Percentiles rank a stretch among this genome's conserved stretches.
Evolutionary conservation across 345 rosid species (phyloP).

Genomic region (Pugionium dolabratum): DNA sequence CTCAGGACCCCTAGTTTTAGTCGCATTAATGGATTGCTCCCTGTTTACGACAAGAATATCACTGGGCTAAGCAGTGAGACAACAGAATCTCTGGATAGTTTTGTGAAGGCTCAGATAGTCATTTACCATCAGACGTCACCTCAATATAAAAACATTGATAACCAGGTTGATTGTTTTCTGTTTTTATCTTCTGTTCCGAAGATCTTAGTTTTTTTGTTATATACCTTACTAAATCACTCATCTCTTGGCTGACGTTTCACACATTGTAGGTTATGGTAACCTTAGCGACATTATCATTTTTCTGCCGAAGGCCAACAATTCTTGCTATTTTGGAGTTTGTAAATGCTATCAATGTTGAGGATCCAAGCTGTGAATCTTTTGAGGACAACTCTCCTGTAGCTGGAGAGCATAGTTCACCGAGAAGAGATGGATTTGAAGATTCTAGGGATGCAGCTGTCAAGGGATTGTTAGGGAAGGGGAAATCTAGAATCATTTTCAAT

Average conservation of each 20-base stretch:
- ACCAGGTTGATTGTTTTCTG: conserved; percentile 51
- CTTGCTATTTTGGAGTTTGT: conserved; percentile 92
- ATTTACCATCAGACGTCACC: conserved; percentile 75
- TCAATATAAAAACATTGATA: conserved; percentile 69
- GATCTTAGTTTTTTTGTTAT: conserved; percentile 12
- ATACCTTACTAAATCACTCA: conserved; percentile 22
- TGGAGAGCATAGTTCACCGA: conserved; percentile 45
- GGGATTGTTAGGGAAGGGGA: conserved; percentile 93
- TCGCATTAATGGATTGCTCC: conserved; percentile 75
- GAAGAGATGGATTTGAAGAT: conserved; percentile 50
- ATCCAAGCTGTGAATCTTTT: conserved; percentile 58
- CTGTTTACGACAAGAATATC: conserved; percentile 46
- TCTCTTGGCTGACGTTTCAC: conserved; percentile 27
- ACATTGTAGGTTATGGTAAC: conserved; percentile 71
- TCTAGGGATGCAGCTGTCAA: conserved; percentile 68
- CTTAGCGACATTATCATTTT: conserved; percentile 85
- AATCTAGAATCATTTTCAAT: conserved; percentile 79
- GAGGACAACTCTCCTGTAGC: conserved; percentile 59
- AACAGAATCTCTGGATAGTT: conserved; percentile 65
- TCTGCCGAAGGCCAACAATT: conserved; percentile 93
- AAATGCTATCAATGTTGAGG: conserved; percentile 64
- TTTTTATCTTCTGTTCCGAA: conserved; percentile 17
- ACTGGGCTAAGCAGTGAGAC: conserved; percentile 47
- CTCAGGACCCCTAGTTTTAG: conserved; percentile 74
- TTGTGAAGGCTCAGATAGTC: conserved; percentile 90